Evolutionary conservation across 2,329 filamentous ascomycete genomes (phyloP), one percentile per base, ranked within the genome.

Genomic region (Leptographium galeiforme): DNA sequence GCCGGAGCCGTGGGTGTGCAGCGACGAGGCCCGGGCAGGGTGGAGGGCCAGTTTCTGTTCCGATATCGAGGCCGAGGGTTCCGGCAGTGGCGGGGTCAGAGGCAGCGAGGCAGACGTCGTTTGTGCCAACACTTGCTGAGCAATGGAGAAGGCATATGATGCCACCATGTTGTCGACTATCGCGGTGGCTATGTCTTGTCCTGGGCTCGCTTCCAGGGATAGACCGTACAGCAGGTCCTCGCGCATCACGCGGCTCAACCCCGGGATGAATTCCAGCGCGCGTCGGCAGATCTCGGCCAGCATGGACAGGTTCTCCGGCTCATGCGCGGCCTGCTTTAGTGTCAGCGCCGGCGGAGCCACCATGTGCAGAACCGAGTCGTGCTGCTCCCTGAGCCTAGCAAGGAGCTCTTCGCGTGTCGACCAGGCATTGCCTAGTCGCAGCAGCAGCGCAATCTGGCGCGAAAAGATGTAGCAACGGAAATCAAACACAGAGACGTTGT

Each of bases 401-500:
- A 84, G 64, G 0, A 84, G 69, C 61, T 85, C 81, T 59, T 83
- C 80, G 40, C 77, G 67, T 0, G 79, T 79, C 2, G 78, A 81
- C 67, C 70, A 78, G 0, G 79, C 79, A 63, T 91, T 93, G n/a
- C 87, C 89, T 1, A 95, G 76, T 6, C 90, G 80, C 13, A 95
- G 74, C 1, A 97, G 74, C 1, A 98, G 70, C 3, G 85, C 79
- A 57, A 95, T 81, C 62, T 98, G 91, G 30, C 93, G 80, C 4
- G 89, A 83, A 66, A 97, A 98, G 13, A 98, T 82, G 65, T 98
- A 98, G 60, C 86, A 88, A 50, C 88, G 78, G 65, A 98, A 97
- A 66, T 98, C 93, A 63, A 97, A 96, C 3, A 95, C 76, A 0
- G 93, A 98, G 39, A 98, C 94, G 59, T 95, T 87, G 70, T 94